phyloP scores from a whole-genome alignment of 1,139 yeast genomes.

The Hansenula lynferdii region DNA sequence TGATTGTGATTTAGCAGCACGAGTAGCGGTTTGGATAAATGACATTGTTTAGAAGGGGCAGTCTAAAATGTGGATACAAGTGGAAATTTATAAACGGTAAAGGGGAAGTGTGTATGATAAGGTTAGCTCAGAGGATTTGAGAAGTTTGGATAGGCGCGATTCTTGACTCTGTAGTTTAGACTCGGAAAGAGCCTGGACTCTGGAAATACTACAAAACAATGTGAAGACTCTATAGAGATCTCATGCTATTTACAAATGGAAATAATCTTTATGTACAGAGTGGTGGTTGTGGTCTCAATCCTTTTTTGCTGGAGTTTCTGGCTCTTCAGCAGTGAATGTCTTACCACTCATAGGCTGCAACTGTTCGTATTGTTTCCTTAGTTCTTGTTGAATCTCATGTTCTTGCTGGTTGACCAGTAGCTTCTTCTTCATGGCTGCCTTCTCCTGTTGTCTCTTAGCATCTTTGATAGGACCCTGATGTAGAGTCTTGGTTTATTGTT shows the following conservation, averaged over 20 bases:
- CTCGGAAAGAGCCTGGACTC: too few relatives aligned
- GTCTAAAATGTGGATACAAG: too few relatives aligned
- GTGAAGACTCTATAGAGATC: too few relatives aligned
- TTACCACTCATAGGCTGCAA: slow-evolving; percentile 64
- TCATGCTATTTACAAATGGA: not conserved
- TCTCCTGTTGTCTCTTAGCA: slow-evolving; percentile 41
- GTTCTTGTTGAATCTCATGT: slow-evolving; percentile 68
- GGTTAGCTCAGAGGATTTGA: too few relatives aligned
- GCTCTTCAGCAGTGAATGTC: slow-evolving; percentile 23
- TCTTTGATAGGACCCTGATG: slow-evolving; percentile 81
- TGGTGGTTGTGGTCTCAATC: too few relatives aligned
- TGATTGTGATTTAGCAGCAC: slow-evolving; percentile 18
- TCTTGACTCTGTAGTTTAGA: too few relatives aligned
- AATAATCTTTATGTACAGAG: not conserved
- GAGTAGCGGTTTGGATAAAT: slow-evolving; percentile 17
- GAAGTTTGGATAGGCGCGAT: too few relatives aligned
- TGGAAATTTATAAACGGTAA: not conserved
- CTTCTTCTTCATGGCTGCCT: slow-evolving; percentile 27
- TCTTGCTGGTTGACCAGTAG: slow-evolving; percentile 59
- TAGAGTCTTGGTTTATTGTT: slow-evolving; percentile 34
- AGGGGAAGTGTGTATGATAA: not conserved
- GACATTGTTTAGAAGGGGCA: slow-evolving; percentile 12
- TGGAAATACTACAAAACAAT: too few relatives aligned
- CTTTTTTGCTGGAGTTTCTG: not conserved
- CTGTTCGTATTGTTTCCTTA: slow-evolving; percentile 56